These are phyloP conservation scores for Metschnikowia proteae DNA, from an alignment of 805 yeast species.

Conservation along the genomic window DNA sequence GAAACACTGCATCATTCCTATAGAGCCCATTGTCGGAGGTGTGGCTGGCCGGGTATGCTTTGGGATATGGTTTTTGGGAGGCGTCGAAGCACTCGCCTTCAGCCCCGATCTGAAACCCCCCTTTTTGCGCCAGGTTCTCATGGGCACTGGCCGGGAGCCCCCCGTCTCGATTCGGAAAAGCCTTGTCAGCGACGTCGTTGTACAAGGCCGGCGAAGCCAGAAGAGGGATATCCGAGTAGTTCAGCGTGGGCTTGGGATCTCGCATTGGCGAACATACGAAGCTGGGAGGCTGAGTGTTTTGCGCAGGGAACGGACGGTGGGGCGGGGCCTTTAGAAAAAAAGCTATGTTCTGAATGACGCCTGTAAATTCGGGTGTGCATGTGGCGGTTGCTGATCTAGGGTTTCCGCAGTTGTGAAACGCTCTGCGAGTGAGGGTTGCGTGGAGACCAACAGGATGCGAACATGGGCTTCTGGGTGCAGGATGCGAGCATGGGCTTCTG, in stretches of 20 bases:
- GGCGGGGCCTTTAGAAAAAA: neutral
- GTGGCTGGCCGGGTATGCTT: neutral
- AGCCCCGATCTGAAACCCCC: neutral
- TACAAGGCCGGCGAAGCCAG: constrained; percentile 4
- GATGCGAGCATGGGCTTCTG: neutral
- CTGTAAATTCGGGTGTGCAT: constrained; percentile 5
- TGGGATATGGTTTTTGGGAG: neutral
- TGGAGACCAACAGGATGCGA: neutral
- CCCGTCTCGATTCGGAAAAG: neutral
- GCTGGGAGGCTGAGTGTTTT: neutral
- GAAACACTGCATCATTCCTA: neutral
- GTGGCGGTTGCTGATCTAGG: constrained; percentile 3
- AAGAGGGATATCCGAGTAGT: neutral
- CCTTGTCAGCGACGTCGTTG: constrained; percentile 1
- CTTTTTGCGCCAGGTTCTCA: neutral
- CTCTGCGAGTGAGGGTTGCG: constrained; percentile 2
- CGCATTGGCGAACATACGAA: constrained; percentile 4
- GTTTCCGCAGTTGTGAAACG: constrained; percentile 5
- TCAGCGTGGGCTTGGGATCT: constrained; percentile 1
- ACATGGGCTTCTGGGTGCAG: neutral
- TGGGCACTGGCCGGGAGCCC: neutral
- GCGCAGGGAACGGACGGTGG: neutral
- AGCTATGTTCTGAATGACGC: neutral
- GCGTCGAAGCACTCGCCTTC: neutral
- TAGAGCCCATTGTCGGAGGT: neutral